Conservation (phyloP, 176 grass and related monocot genomes). For the Typha latifolia region DNA sequence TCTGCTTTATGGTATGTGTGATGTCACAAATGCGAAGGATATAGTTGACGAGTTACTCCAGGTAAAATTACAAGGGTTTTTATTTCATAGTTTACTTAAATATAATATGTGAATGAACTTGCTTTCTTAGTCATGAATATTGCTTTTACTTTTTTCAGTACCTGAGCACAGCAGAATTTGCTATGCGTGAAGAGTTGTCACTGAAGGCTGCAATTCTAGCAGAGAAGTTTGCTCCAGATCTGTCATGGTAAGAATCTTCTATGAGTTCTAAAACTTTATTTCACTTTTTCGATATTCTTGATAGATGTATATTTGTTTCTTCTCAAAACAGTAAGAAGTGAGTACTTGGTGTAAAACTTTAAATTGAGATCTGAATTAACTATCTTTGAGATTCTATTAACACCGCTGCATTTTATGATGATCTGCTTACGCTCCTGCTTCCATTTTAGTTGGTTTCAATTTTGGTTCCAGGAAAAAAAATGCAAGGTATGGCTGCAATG, state of each 20-base stretch:
- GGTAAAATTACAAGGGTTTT: slow-evolving; percentile 39
- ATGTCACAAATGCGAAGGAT: slow-evolving; percentile 97
- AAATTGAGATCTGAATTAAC: background rate
- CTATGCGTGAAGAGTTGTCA: slow-evolving; percentile 94
- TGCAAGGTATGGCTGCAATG: too few relatives aligned
- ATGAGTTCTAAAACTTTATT: background rate
- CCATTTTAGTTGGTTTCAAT: too few relatives aligned
- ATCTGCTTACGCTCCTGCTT: background rate
- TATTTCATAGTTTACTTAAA: background rate
- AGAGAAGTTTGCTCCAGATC: slow-evolving; percentile 98
- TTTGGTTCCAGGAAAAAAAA: too few relatives aligned
- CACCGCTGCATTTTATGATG: background rate
- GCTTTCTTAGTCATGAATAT: background rate
- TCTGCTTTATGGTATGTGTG: slow-evolving; percentile 98
- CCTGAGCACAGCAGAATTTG: slow-evolving; percentile 95
- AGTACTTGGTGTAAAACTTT: background rate
- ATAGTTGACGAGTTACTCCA: slow-evolving; percentile 98
- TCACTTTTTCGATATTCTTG: background rate
- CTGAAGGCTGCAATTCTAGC: slow-evolving; percentile 95
- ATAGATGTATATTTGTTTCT: background rate
- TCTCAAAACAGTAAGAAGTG: background rate
- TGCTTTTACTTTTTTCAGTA: slow-evolving; percentile 46
- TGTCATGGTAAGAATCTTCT: slow-evolving; percentile 59
- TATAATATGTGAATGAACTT: slow-evolving; percentile 5
- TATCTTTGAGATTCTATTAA: background rate